These are phyloP conservation scores for Candida sanyiensis DNA, from an alignment of 805 yeast species.

Conservation along the genomic window DNA sequence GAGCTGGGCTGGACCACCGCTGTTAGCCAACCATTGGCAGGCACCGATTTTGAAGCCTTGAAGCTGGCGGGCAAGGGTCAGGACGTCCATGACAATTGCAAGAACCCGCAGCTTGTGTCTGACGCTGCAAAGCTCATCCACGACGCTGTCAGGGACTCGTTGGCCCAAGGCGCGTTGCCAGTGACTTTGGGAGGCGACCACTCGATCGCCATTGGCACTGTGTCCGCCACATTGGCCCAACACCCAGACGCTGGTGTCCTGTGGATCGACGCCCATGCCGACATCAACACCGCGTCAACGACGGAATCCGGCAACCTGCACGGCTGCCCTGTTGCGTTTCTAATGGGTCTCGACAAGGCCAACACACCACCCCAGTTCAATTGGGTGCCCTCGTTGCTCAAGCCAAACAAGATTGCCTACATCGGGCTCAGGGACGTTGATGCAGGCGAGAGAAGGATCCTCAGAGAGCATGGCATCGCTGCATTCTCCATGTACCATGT, in stretches of 20 bases:
- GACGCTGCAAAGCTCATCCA: slow-evolving; percentile 61
- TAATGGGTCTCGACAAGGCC: slow-evolving; percentile 71
- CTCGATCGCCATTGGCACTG: slow-evolving; percentile 91
- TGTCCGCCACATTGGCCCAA: slow-evolving; percentile 71
- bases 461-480: slow-evolving; percentile 64
- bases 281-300: slow-evolving; percentile 80
- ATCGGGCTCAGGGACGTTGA: slow-evolving; percentile 95
- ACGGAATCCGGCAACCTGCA: slow-evolving; percentile 89
- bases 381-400: slow-evolving; percentile 74
- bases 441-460: slow-evolving; percentile 69
- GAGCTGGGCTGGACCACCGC: slow-evolving; percentile 67
- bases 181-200: slow-evolving; percentile 95
- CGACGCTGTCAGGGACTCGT: slow-evolving; percentile 49
- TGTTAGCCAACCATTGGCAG: slow-evolving; percentile 49
- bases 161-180: slow-evolving; percentile 51
- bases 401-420: slow-evolving; percentile 72
- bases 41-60: slow-evolving; percentile 37
- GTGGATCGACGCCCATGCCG: slow-evolving; percentile 99
- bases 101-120: slow-evolving; percentile 74
- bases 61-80: slow-evolving; percentile 33
- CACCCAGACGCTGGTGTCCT: slow-evolving; percentile 84
- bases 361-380: slow-evolving; percentile 65
- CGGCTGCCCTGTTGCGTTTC: slow-evolving; percentile 93
- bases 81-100: slow-evolving; percentile 52
- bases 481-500: slow-evolving; percentile 96